Conservation (phyloP, 192 early-diverging fungal genomes). For the Umbelopsis ramanniana region DNA sequence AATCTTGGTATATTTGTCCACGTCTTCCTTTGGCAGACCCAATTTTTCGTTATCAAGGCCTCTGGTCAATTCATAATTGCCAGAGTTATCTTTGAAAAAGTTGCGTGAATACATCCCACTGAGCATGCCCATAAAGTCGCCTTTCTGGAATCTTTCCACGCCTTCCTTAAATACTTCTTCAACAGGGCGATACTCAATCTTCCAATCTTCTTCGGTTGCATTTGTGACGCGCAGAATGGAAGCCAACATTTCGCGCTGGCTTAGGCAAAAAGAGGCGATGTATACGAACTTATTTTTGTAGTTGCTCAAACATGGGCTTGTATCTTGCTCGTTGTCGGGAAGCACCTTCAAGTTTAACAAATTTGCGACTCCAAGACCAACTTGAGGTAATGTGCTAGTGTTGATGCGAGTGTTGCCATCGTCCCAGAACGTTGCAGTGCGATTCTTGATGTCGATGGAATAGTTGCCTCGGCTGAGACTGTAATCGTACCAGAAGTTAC, state of each 20-base stretch:
- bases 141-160: neutral
- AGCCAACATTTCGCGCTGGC: neutral
- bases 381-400: neutral
- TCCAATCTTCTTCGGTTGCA: conserved; percentile 1
- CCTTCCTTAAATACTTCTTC: conserved; percentile 1
- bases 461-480: neutral
- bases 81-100: conserved; percentile 7
- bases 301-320: neutral
- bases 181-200: neutral
- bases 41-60: neutral
- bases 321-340: conserved; percentile 8
- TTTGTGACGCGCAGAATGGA: neutral
- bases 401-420: neutral
- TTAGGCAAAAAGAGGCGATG: neutral
- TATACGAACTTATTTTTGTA: neutral
- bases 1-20: neutral
- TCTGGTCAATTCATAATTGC: neutral
- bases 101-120: neutral
- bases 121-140: neutral
- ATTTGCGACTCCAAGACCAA: neutral
- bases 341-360: conserved; percentile 5
- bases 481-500: neutral
- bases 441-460: neutral
- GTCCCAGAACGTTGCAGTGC: neutral
- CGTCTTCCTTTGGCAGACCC: neutral